A percentile compares a stretch with the other conserved stretches of the same genome.
phyloP scores from a whole-genome alignment of 1,284 basidiomycete genomes.

The Cerioporus squamosus region DNA sequence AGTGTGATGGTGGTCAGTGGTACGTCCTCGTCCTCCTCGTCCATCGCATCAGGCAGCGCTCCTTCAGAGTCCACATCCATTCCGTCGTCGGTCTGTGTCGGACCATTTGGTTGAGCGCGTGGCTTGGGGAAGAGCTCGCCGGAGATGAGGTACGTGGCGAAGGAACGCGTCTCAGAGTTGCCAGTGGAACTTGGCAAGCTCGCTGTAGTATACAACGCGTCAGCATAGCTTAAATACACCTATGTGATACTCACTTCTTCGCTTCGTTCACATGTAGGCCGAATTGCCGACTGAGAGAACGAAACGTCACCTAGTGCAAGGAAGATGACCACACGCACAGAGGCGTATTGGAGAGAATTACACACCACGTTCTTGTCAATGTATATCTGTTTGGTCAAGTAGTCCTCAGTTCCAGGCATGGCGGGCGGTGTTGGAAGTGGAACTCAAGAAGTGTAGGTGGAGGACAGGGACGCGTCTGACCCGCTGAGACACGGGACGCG shows the following conservation, averaged over 20 bases:
- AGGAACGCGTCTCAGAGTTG: constrained; percentile 45
- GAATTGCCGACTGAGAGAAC: constrained; percentile 70
- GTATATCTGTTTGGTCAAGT: constrained; percentile 64
- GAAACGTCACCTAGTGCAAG: constrained; percentile 66
- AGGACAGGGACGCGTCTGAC: constrained; percentile 3
- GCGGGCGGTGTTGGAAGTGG: not conserved
- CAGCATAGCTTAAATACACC: not conserved
- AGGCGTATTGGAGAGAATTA: not conserved
- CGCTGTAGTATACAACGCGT: constrained; percentile 42
- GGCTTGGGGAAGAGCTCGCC: constrained; percentile 46
- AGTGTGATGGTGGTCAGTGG: constrained; percentile 51
- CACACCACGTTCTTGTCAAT: constrained; percentile 67
- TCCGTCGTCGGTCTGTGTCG: constrained; percentile 35
- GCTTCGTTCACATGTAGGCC: constrained; percentile 73
- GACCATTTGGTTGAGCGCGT: constrained; percentile 5
- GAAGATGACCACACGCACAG: not conserved
- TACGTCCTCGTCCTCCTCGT: constrained; percentile 37
- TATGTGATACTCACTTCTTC: constrained; percentile 57
- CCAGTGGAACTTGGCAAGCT: constrained; percentile 62
- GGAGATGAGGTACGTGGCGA: constrained; percentile 71
- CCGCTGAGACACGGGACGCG: constrained; percentile 8
- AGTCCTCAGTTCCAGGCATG: constrained; percentile 58
- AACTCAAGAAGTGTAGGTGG: not conserved
- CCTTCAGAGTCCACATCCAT: constrained; percentile 48
- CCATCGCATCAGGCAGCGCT: constrained; percentile 26